phyloP scores from a whole-genome alignment of 805 yeast genomes.

The Clavispora santaluciae region DNA sequence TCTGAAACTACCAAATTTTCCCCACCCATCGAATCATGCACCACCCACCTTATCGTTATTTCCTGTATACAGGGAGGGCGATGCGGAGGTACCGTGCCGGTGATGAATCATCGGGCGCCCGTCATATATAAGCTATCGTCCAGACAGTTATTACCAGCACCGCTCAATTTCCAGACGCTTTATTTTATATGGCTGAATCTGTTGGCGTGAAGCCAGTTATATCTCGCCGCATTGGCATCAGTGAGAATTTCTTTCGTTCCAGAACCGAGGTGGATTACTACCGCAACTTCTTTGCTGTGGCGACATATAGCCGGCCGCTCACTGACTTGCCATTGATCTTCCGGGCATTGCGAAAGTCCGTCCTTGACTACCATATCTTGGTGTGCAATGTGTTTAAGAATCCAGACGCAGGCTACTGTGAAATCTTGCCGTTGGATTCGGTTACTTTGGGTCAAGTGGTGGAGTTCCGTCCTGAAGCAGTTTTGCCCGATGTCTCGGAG shows the following conservation, averaged over 20 bases:
- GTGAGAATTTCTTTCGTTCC: slow-evolving; percentile 32
- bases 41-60: too few species aligned
- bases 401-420: slow-evolving; percentile 6
- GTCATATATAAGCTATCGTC: too few species aligned
- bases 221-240: slow-evolving; percentile 23
- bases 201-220: background rate
- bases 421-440: slow-evolving; percentile 21
- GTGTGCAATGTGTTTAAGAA: slow-evolving; percentile 26
- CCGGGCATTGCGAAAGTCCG: slow-evolving; percentile 25
- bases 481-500: slow-evolving; percentile 21
- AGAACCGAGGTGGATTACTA: slow-evolving; percentile 27
- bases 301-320: slow-evolving; percentile 23
- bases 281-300: slow-evolving; percentile 31
- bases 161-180: too few species aligned
- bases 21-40: too few species aligned
- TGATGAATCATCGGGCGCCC: too few species aligned
- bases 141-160: too few species aligned
- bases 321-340: slow-evolving; percentile 14
- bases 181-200: too few species aligned
- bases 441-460: slow-evolving; percentile 25
- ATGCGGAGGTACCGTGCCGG: too few species aligned
- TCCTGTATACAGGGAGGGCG: too few species aligned
- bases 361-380: slow-evolving; percentile 32
- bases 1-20: too few species aligned
- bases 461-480: slow-evolving; percentile 10